Conservation (phyloP, 2,329 filamentous ascomycete species). For the Colletotrichum orchidophilum region DNA sequence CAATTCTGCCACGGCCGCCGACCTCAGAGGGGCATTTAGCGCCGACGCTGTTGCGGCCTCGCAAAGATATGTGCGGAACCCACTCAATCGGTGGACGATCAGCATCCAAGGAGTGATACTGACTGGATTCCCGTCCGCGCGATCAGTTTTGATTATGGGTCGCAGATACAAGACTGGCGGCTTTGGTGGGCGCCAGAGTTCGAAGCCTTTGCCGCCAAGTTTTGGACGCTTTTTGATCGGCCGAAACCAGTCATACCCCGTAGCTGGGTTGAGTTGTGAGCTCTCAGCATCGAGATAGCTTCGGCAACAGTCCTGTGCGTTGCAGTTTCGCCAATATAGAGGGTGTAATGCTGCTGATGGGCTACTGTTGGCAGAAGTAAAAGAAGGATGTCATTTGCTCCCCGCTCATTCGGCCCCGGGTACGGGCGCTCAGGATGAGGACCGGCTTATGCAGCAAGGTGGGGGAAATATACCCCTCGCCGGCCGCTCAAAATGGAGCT, state of each 20-base stretch:
- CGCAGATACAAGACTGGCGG: constrained; percentile 31
- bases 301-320: neutral
- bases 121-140: constrained; percentile 39
- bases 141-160: constrained; percentile 33
- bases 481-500: no score
- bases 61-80: neutral
- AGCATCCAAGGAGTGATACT: constrained; percentile 1
- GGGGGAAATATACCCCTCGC: no score
- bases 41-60: neutral
- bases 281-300: neutral
- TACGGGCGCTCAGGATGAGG: no score
- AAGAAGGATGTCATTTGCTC: no score
- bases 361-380: neutral
- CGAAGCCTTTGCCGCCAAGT: constrained; percentile 40
- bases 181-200: constrained; percentile 40
- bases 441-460: no score
- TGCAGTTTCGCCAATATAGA: no score
- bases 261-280: constrained; percentile 37
- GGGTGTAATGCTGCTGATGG: neutral
- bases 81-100: neutral
- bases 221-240: constrained; percentile 38
- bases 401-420: no score
- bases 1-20: neutral
- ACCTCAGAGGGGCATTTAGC: constrained; percentile 12
- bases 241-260: constrained; percentile 37